Base-by-base conservation (phyloP, 169 alveolate species). In the Eimeria falciformis region DNA sequence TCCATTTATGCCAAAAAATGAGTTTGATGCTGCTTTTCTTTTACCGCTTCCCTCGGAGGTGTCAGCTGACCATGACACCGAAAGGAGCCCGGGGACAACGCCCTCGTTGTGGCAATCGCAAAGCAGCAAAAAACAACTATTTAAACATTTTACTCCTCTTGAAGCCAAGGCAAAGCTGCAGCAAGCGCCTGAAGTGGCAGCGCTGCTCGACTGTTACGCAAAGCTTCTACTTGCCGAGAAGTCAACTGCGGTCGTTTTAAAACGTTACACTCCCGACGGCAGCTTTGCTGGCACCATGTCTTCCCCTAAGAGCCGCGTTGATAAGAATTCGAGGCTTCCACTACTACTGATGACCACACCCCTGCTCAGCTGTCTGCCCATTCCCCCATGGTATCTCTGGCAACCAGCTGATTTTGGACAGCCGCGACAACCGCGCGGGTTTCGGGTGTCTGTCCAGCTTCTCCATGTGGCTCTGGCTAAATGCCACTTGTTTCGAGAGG, bases 401-500 rank as follows among this genome's bases (percentile, higher is more conserved):
- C 43, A 50, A 47, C 58, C 93, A 6, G 27, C 53, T 12, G 87
- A 37, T 5, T 58, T 50, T 53, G 79, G 58, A 40, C 71, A 45
- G 62, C 78, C 25, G 27, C 47, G 50, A 43, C 53, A 55, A 4
- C 17, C 43, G 27, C 71, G 86, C 86, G 11, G 40, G 46, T 77
- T 77, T 46, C 62, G 86, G 47, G 78, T 87, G 45, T 46, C 88
- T 2, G 79, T 87, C 25, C 83, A 87, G 65, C 55, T 87, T 23
- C 68, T 87, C 78, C 93, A 87, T 25, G 78, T 87, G 46, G 27
- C 87, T 25, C 68, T 87, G 33, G 43, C 86, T 2, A 87, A 69
- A 5, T 79, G 65, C 37, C 82, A 87, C 68, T 71, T 87, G 62
- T 87, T 87, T 53, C 58, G 86, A 17, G 77, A 53, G 25, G 93